These are phyloP conservation scores for Obba rivulosa DNA, from an alignment of 768 basidiomycete species.

Conservation along the genomic window DNA sequence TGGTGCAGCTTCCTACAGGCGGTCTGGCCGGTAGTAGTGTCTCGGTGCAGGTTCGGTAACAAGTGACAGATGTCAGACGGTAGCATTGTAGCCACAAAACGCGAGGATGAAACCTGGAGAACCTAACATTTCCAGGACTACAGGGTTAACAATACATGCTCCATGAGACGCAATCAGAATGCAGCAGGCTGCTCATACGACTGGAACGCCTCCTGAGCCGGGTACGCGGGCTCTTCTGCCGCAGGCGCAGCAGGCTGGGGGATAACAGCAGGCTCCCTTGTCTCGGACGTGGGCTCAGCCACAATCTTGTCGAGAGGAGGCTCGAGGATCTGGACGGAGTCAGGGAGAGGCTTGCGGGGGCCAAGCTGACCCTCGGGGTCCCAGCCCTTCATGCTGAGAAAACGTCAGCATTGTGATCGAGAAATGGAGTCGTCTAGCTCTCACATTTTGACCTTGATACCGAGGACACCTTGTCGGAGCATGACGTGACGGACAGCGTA, in stretches of 20 bases:
- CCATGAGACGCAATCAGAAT: conserved; percentile 41
- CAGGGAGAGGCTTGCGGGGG: conserved; percentile 91
- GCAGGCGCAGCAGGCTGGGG: conserved; percentile 44
- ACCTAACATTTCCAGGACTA: not conserved
- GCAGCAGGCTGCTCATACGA: conserved; percentile 31
- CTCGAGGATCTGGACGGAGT: conserved; percentile 86
- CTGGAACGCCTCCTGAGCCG: conserved; percentile 34
- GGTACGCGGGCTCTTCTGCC: conserved; percentile 42
- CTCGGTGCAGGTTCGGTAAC: conserved; percentile 13
- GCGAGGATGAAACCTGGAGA: no score
- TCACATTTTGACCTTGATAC: conserved; percentile 99
- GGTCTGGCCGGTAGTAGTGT: conserved; percentile 49
- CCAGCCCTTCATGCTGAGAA: conserved; percentile 86
- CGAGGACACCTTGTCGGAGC: conserved; percentile 96
- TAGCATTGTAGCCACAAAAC: no score
- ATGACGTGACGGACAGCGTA: conserved; percentile 97
- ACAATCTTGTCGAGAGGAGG: conserved; percentile 89
- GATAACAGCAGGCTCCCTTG: conserved; percentile 58
- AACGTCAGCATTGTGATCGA: conserved; percentile 9
- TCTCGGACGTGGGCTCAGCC: conserved; percentile 85
- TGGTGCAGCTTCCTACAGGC: conserved; percentile 39
- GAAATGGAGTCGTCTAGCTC: conserved; percentile 13
- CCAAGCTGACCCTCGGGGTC: conserved; percentile 90
- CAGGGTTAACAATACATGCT: not conserved
- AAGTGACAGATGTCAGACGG: no score